Evolutionary conservation across 2,329 filamentous ascomycete species (phyloP), one percentile per base, ranked within the genome.

Genomic region (Tolypocladium nubicola): DNA sequence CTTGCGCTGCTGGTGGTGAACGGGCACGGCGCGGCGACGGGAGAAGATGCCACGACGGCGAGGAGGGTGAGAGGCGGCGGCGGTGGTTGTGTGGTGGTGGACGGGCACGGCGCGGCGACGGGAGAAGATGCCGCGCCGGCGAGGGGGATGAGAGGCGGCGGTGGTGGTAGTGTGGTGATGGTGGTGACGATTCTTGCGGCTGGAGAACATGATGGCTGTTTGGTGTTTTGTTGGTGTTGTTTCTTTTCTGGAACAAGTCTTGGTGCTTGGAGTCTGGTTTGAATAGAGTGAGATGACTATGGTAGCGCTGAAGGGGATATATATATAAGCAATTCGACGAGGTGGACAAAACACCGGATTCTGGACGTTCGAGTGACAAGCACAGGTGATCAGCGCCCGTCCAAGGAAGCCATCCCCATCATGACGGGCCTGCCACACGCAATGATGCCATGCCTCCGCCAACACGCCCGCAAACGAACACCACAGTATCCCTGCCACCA

Each of bases 1-100:
- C 65, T 85, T 83, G 66, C 88, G 83, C 68, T 83, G 81, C 56
- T 89, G 87, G 68, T 87, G 85, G 60, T 83, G 80, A 19, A 75
- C 73, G 2, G 74, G 74, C 2, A 69, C 65, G 4, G 66, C 61
- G 52, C 61, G 71, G 68, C 67, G 69, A 66, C 66, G 63, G 65
- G 73, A 61, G 19, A 79, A 77, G 54, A 79, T 66, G 19, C 73
- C 70, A 23, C 69, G 70, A 58, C 74, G 76, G 58, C 70, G 75
- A 16, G 40, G 19, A 23, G 45, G 56, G 54, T 72, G 73, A 30
- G 73, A 73, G 45, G 76, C 78, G 8, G 68, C 65, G 67, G 73
- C 76, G 8, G 73, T 76, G 23, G 62, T 61, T 35, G 61, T 58
- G 57, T 58, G 53, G 58, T 70, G 43, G 70, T 73, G 52, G 69